Evolutionary conservation across 2,329 filamentous ascomycete genomes (phyloP).

Genomic region (Byssochlamys sp.): DNA sequence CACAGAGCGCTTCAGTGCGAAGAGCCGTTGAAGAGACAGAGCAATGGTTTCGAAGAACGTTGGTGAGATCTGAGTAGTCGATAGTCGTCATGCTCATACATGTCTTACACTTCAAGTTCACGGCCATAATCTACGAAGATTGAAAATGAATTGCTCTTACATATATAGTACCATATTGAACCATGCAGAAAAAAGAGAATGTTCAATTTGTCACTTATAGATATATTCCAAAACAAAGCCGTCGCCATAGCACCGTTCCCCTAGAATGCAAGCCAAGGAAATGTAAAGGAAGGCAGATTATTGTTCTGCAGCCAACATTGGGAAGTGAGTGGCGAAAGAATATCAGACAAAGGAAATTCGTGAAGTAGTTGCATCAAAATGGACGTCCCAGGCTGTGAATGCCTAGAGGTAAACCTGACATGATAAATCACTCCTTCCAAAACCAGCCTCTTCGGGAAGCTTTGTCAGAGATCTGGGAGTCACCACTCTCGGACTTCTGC

Average conservation of each 20-base stretch:
- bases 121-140: background rate
- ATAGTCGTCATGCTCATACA: background rate
- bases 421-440: constrained; percentile 17
- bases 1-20: background rate
- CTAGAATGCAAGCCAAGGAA: background rate
- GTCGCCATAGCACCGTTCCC: background rate
- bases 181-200: background rate
- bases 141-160: background rate
- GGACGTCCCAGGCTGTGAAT: background rate
- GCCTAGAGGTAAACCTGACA: background rate
- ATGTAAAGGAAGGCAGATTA: background rate
- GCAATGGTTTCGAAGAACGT: background rate
- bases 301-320: background rate
- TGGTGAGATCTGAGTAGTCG: background rate
- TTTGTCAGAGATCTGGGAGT: constrained; percentile 5
- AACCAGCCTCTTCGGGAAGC: constrained; percentile 26
- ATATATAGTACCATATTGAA: background rate
- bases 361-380: background rate
- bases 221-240: background rate
- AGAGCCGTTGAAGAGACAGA: background rate
- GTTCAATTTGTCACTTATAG: background rate
- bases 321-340: background rate
- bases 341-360: background rate
- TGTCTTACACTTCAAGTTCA: background rate
- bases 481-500: constrained; percentile 6